Base-by-base conservation (phyloP, 805 yeast species). In the Lachancea lanzarotensis region DNA sequence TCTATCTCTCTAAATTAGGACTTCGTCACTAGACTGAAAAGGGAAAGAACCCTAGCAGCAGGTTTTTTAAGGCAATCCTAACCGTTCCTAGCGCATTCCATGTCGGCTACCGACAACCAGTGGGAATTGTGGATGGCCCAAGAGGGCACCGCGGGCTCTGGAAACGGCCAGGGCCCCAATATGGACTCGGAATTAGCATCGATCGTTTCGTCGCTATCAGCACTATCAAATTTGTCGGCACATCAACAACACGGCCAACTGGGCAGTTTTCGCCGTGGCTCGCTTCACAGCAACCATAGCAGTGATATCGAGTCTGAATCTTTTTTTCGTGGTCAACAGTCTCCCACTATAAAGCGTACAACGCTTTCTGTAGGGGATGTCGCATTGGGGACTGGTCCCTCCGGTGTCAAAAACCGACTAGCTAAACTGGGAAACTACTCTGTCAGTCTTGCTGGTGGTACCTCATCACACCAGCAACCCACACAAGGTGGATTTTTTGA, bases 171-270 rank as follows among this genome's bases (percentile, higher is more conserved):
- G 18, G 45, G 43, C 12, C 33, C 52, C 40, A 47, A 53, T 25
- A 53, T 64, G 51, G 63, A 62, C 47, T 54, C 62, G 16, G 67
- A 64, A 44, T 46, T 63, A 35, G 65, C 63, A 12, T 62, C 66
- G 34, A 65, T 63, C 30, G 66, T 66, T 3, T 60, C 68, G 7
- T 64, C 69, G n/a, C 49, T 65, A 38, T 62, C 66, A 42, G 66
- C 65, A 13, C 52, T 59, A 27, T 62, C 68, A 10, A 56, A 55
- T 36, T 22, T 33, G 26, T 38, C 46, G 8, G 42, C 57, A 52
- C 45, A 50, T 34, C 49, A 46, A 40, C 52, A 40, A 37, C 45
- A 41, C 44, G 44, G 49, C 38, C 57, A 56, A 34, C 42, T 63
- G 11, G 66, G 66, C 15, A 57, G 63, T 12, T 62, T 59, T 42